These are phyloP conservation scores for Biancaea sappan DNA, from an alignment of 306 rosid genomes.

Conservation along the genomic window DNA sequence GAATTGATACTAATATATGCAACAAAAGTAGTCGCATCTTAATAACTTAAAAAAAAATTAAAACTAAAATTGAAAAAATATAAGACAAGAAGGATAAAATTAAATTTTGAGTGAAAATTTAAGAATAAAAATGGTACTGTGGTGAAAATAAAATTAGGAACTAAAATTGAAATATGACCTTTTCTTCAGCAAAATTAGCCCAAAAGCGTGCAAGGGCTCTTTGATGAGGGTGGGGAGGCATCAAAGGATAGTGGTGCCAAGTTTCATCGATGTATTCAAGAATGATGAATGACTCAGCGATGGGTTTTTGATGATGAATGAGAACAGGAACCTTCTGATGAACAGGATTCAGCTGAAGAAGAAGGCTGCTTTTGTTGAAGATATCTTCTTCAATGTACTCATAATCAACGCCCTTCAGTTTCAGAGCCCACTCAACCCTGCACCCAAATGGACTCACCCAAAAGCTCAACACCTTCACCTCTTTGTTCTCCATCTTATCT, in stretches of 20 bases:
- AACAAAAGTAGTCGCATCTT: no score
- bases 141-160: no score
- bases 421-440: not conserved
- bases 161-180: not conserved
- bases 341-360: not conserved
- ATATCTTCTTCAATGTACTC: not conserved
- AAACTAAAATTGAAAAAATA: no score
- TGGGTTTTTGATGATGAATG: not conserved
- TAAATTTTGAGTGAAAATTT: no score
- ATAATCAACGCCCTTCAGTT: not conserved
- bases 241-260: not conserved
- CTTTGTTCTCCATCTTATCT: not conserved
- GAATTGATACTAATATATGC: no score
- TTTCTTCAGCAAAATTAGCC: not conserved
- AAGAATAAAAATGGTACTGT: no score
- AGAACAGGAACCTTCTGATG: not conserved
- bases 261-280: not conserved
- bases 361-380: not conserved
- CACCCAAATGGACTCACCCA: not conserved
- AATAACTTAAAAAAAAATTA: no score
- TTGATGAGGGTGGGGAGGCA: not conserved
- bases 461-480: not conserved
- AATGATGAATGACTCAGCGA: not conserved
- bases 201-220: not conserved
- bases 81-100: no score